Evolutionary conservation across 176 grass and related monocot species (phyloP).

Genomic region (Ensete ventricosum): DNA sequence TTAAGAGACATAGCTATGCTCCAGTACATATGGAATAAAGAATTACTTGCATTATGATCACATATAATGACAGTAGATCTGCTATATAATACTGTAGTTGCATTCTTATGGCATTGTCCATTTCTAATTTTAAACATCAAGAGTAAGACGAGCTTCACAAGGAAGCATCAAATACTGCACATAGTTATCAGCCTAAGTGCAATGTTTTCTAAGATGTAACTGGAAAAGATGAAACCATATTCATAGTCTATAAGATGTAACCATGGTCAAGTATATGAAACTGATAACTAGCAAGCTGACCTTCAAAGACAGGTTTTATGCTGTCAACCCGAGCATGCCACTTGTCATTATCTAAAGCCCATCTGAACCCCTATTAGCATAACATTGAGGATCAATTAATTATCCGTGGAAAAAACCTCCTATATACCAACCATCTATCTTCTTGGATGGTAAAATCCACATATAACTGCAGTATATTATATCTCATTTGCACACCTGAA

Average conservation of each 20-base stretch:
- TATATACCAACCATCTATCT: too few relatives aligned
- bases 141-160: not conserved
- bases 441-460: not conserved
- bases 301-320: constrained; percentile 90
- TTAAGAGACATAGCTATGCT: not conserved
- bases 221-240: not conserved
- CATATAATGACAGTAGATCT: too few relatives aligned
- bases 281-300: constrained; percentile 17
- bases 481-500: constrained; percentile 46
- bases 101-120: not conserved
- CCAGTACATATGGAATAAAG: not conserved
- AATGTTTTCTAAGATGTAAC: not conserved
- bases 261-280: not conserved
- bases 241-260: not conserved
- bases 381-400: constrained; percentile 1
- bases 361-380: constrained; percentile 55
- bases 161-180: not conserved
- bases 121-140: not conserved
- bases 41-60: too few relatives aligned
- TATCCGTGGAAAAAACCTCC: not conserved
- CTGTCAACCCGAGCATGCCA: constrained; percentile 79
- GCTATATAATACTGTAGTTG: not conserved
- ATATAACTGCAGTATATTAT: not conserved
- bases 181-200: not conserved
- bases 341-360: constrained; percentile 81